Evolutionary conservation across 176 grass and related monocot genomes (phyloP).

Genomic region (Sorghum bicolor): Sorghum_bicolor_NCBIv3 NC_012875.2:45163501-45164000

Average conservation of each 20-base stretch:
- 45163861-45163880: fast-evolving
- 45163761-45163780: neutral
- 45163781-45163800: neutral
- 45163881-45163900: fast-evolving
- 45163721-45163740: neutral
- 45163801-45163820: neutral
- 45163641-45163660: conserved; percentile 13
- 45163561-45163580: conserved; percentile 19
- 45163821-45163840: conserved; percentile 29
- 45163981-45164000: neutral
- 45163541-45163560: fast-evolving
- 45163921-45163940: conserved; percentile 11
- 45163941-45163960: neutral
- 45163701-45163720: fast-evolving
- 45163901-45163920: neutral
- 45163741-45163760: neutral
- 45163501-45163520: neutral
- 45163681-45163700: neutral
- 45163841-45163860: neutral
- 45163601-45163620: fast-evolving
- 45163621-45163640: neutral
- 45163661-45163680: neutral
- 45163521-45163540: fast-evolving
- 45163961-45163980: neutral
- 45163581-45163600: neutral